Conservation (phyloP, 345 rosid species). For the Eucalyptus erythrocorys region DNA sequence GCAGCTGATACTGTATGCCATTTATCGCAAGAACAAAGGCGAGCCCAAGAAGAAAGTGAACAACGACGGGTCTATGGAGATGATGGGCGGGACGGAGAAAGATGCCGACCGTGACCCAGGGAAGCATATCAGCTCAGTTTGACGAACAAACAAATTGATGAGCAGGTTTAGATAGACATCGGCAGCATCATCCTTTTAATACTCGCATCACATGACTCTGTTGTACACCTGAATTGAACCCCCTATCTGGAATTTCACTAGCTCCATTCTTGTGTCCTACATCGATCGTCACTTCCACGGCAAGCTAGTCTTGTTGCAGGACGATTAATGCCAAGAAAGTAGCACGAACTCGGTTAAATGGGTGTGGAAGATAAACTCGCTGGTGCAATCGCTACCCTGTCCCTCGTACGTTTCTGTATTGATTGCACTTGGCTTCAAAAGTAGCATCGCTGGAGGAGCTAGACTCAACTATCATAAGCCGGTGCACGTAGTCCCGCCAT, state of each 20-base stretch:
- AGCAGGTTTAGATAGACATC: neutral
- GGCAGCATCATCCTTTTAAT: neutral
- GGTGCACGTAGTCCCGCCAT: neutral
- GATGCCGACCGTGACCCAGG: neutral
- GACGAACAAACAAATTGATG: neutral
- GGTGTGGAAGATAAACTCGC: neutral
- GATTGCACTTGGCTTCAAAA: neutral
- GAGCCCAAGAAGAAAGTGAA: neutral
- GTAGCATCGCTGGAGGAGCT: neutral
- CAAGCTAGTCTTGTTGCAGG: neutral
- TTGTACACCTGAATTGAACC: neutral
- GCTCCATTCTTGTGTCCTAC: neutral
- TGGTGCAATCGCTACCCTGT: too few relatives aligned
- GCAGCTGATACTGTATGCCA: constrained; percentile 70
- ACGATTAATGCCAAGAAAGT: neutral
- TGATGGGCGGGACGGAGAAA: neutral
- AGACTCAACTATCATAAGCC: neutral
- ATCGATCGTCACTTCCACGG: too few relatives aligned
- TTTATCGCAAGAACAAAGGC: constrained; percentile 37
- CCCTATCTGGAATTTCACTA: neutral
- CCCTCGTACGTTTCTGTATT: neutral
- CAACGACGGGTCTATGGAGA: neutral
- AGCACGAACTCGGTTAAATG: neutral
- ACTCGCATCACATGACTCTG: neutral
- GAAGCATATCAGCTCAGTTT: neutral